Percentiles rank a stretch among this genome's conserved stretches.
These are phyloP conservation scores for Eimeria mitis DNA, from an alignment of 169 alveolate species.

Conservation along the genomic window DNA sequence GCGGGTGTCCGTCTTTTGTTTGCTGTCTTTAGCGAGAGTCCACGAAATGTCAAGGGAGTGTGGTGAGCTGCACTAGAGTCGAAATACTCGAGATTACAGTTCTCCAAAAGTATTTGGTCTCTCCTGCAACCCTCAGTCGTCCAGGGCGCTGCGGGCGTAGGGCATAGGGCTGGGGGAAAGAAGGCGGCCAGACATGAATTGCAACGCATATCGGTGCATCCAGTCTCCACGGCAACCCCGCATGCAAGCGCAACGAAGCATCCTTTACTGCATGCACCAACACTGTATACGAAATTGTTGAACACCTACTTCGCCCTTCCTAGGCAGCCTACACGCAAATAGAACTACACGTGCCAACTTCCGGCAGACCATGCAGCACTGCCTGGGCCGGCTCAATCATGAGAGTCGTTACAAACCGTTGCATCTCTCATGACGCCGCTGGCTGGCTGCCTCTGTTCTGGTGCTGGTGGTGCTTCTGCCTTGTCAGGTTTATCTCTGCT, in stretches of 20 bases:
- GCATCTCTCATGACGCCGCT: background rate
- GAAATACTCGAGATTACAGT: background rate
- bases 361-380: background rate
- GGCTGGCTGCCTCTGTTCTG: background rate
- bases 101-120: background rate
- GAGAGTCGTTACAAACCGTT: background rate
- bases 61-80: background rate
- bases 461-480: background rate
- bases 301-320: too few relatives aligned
- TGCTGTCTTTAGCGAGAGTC: background rate
- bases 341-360: background rate
- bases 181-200: too few relatives aligned
- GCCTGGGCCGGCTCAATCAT: background rate
- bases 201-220: too few relatives aligned
- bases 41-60: too few relatives aligned
- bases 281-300: too few relatives aligned
- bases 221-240: too few relatives aligned
- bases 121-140: too few relatives aligned
- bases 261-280: too few relatives aligned
- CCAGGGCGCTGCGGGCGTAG: too few relatives aligned
- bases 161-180: too few relatives aligned
- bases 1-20: background rate
- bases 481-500: too few relatives aligned
- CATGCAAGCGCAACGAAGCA: too few relatives aligned
- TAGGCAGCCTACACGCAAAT: background rate